phyloP scores from a whole-genome alignment of 495 filamentous ascomycete genomes.

The Penicillium psychrofluorescens region DNA sequence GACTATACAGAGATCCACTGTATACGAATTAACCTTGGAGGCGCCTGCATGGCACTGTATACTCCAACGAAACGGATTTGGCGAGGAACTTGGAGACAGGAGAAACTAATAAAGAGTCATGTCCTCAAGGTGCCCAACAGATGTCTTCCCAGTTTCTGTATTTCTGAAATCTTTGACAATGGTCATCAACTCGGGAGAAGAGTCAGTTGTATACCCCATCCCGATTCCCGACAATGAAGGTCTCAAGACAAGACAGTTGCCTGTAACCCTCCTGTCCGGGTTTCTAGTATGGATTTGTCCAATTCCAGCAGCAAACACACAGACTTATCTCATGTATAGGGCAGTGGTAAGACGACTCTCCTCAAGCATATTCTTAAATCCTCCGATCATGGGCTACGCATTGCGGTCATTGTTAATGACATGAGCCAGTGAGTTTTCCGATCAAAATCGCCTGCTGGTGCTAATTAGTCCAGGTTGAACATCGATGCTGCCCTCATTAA shows the following conservation, averaged over 20 bases:
- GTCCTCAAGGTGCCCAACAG: conserved; percentile 9
- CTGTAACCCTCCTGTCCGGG: conserved; percentile 41
- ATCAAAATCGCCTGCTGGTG: neutral
- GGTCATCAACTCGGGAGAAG: conserved; percentile 26
- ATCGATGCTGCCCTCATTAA: conserved; percentile 50
- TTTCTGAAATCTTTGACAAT: conserved; percentile 6
- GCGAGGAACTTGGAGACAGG: conserved; percentile 24
- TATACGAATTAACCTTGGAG: conserved; percentile 5
- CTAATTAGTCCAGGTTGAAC: conserved; percentile 31
- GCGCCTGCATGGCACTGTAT: neutral
- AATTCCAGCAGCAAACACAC: neutral
- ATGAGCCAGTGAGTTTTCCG: conserved; percentile 36
- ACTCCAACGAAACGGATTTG: too few relatives aligned
- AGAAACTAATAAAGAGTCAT: conserved; percentile 9
- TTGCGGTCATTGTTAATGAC: conserved; percentile 54
- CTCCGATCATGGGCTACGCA: conserved; percentile 43
- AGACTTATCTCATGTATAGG: conserved; percentile 14
- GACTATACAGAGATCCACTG: neutral
- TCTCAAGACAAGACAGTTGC: conserved; percentile 21
- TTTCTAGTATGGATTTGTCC: conserved; percentile 28
- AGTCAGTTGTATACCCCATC: conserved; percentile 14
- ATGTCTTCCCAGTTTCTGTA: neutral
- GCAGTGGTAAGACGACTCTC: conserved; percentile 52
- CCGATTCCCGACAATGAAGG: conserved; percentile 1
- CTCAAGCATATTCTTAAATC: conserved; percentile 48